These are phyloP conservation scores for Flaveria sonorensis DNA, from an alignment of 129 eudicot genomes.

Conservation along the genomic window DNA sequence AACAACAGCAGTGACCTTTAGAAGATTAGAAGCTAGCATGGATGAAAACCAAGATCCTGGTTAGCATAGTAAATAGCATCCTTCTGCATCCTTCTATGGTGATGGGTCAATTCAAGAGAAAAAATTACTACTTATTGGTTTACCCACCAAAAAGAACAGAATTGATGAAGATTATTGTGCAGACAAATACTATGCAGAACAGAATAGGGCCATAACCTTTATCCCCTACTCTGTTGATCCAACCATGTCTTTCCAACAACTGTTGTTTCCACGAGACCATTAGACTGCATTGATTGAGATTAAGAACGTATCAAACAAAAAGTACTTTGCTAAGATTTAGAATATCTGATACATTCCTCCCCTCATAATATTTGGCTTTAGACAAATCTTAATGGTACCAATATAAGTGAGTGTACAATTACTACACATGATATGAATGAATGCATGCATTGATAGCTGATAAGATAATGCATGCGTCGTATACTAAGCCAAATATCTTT, in stretches of 20 bases:
- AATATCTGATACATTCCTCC: neutral
- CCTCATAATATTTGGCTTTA: neutral
- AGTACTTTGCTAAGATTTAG: neutral
- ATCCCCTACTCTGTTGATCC: slow-evolving; percentile 39
- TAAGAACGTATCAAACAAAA: slow-evolving; percentile 11
- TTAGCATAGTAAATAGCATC: slow-evolving; percentile 28
- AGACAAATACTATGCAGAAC: slow-evolving; percentile 54
- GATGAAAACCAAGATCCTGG: slow-evolving; percentile 23
- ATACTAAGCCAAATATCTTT: too few species aligned
- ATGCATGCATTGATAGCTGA: too few species aligned
- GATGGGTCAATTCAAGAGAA: neutral
- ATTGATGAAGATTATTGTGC: slow-evolving; percentile 69
- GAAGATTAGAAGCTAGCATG: slow-evolving; percentile 69
- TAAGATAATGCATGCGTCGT: too few species aligned
- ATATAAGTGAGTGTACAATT: neutral
- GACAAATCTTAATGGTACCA: too few species aligned
- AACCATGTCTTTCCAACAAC: slow-evolving; percentile 53
- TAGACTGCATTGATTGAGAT: slow-evolving; percentile 57
- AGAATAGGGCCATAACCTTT: slow-evolving; percentile 81
- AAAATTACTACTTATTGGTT: slow-evolving; percentile 3
- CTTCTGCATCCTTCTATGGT: neutral
- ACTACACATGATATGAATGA: neutral
- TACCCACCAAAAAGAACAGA: slow-evolving; percentile 77
- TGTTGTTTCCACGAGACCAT: slow-evolving; percentile 54
- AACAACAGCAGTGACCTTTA: slow-evolving; percentile 82